A percentile compares a stretch with the other conserved stretches of the same genome.
Conservation (phyloP, 768 basidiomycete species). For the Tulasnella sp. region DNA sequence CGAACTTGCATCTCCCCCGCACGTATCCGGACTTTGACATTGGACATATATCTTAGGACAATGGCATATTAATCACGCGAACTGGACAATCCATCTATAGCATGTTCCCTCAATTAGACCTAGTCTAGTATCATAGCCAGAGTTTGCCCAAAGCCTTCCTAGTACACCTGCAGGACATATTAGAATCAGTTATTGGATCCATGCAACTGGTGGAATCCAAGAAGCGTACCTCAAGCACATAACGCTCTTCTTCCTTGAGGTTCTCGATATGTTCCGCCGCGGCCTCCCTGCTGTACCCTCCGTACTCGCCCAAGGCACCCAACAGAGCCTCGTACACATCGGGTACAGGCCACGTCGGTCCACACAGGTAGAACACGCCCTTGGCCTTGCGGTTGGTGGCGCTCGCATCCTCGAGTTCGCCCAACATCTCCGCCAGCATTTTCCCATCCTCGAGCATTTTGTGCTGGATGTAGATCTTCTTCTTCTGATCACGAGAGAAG, state of each 20-base stretch:
- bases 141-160: not conserved
- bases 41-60: no score
- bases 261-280: conserved; percentile 80
- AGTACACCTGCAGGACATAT: conserved; percentile 2
- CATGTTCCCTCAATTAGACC: no score
- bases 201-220: not conserved
- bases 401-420: conserved; percentile 27
- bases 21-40: no score
- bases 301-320: conserved; percentile 61
- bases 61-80: no score
- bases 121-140: not conserved
- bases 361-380: conserved; percentile 92
- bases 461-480: conserved; percentile 98
- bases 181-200: not conserved
- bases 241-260: conserved; percentile 92
- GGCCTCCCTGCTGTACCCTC: conserved; percentile 45
- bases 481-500: conserved; percentile 86
- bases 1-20: no score
- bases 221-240: conserved; percentile 74
- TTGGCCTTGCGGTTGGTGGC: conserved; percentile 32
- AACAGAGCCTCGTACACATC: conserved; percentile 93
- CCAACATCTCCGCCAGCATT: conserved; percentile 60
- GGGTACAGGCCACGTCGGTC: conserved; percentile 99
- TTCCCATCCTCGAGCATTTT: conserved; percentile 90
- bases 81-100: no score